Percentiles rank a stretch among this genome's conserved stretches.
These are phyloP conservation scores for Saturnispora mendoncae DNA, from an alignment of 805 yeast genomes.

Conservation along the genomic window DNA sequence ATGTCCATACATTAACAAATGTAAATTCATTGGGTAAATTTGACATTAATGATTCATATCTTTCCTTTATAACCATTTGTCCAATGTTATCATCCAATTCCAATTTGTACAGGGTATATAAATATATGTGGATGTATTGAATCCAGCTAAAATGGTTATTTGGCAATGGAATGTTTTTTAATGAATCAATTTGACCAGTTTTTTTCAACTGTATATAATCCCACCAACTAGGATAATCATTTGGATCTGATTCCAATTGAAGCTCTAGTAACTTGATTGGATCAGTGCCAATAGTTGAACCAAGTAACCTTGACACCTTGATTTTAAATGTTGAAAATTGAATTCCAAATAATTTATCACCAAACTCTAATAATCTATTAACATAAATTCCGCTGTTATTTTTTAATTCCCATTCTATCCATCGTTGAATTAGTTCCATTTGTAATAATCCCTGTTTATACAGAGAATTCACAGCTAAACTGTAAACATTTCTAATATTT, in stretches of 20 bases:
- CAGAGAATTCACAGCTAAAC: conserved; percentile 54
- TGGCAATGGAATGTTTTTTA: conserved; percentile 30
- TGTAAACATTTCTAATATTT: conserved; percentile 55
- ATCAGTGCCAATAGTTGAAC: neutral
- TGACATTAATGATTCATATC: conserved; percentile 43
- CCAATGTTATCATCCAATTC: conserved; percentile 52
- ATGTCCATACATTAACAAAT: conserved; percentile 67
- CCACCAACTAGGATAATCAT: conserved; percentile 82
- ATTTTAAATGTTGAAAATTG: neutral
- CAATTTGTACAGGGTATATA: conserved; percentile 62
- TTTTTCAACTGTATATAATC: conserved; percentile 42
- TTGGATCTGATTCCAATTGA: conserved; percentile 31
- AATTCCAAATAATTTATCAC: conserved; percentile 3
- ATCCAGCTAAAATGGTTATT: conserved; percentile 41
- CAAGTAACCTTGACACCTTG: neutral
- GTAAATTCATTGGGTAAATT: conserved; percentile 50
- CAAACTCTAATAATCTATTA: conserved; percentile 1
- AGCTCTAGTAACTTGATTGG: neutral
- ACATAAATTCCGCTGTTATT: neutral
- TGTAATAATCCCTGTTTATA: conserved; percentile 21
- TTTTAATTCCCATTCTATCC: conserved; percentile 8
- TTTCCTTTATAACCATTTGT: conserved; percentile 31
- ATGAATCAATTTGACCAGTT: neutral
- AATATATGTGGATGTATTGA: conserved; percentile 33
- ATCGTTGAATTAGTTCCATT: neutral